phyloP scores from a whole-genome alignment of 2,329 filamentous ascomycete species.

The Gremmenia infestans region DNA sequence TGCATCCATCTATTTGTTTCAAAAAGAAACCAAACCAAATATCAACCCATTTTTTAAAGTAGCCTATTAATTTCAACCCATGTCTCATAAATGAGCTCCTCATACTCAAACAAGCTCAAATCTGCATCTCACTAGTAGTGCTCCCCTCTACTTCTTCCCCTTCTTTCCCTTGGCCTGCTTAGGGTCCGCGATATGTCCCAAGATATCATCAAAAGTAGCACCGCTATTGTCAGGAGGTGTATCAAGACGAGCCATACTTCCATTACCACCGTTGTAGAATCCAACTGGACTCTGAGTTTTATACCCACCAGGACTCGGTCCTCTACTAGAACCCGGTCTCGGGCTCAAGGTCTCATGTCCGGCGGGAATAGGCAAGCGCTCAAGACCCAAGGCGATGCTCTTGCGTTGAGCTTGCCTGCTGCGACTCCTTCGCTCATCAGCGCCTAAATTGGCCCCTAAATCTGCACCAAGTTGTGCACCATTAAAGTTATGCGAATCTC shows the following conservation, averaged over 20 bases:
- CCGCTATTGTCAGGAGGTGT: background rate
- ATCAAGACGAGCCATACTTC: background rate
- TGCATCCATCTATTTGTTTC: too few relatives aligned
- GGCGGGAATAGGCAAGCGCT: slow-evolving; percentile 24
- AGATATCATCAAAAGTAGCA: slow-evolving; percentile 2
- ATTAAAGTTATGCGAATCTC: background rate
- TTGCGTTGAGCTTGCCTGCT: slow-evolving; percentile 19
- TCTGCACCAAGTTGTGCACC: background rate
- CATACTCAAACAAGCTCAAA: too few relatives aligned
- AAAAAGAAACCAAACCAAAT: too few relatives aligned
- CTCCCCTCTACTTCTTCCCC: background rate
- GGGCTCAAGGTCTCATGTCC: background rate
- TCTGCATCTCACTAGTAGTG: too few relatives aligned
- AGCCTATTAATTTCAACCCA: too few relatives aligned
- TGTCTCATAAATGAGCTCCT: too few relatives aligned
- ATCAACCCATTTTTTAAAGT: too few relatives aligned
- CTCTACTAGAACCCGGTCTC: slow-evolving; percentile 1
- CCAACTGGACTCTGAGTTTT: background rate
- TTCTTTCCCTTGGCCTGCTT: background rate
- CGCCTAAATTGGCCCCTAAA: background rate
- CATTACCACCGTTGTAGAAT: background rate
- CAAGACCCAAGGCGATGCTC: slow-evolving; percentile 28
- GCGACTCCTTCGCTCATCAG: slow-evolving; percentile 1
- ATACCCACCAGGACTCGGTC: slow-evolving; percentile 1
- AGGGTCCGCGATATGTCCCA: background rate